Percentiles rank a stretch among this genome's conserved stretches.
Evolutionary conservation across 2,329 filamentous ascomycete genomes (phyloP).

Genomic region (Aureobasidium lini): DNA sequence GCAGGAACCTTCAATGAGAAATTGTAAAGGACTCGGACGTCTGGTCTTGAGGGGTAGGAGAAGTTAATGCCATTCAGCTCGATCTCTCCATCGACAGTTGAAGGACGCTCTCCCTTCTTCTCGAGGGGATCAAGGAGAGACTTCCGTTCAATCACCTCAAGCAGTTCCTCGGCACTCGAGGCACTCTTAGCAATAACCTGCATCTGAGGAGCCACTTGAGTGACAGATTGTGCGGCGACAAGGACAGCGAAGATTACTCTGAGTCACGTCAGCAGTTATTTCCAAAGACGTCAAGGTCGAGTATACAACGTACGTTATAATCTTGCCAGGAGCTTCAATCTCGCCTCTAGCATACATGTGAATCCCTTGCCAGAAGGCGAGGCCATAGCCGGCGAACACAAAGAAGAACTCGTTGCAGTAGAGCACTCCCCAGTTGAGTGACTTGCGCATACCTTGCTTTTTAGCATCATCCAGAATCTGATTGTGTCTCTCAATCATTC

Average conservation of each 20-base stretch:
- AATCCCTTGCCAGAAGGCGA: slow-evolving; percentile 5
- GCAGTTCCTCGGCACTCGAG: slow-evolving; percentile 84
- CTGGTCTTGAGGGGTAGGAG: slow-evolving; percentile 86
- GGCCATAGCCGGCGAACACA: background rate
- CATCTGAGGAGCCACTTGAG: slow-evolving; percentile 76
- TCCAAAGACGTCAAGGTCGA: background rate
- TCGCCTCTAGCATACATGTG: background rate
- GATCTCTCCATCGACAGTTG: slow-evolving; percentile 72
- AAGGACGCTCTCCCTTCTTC: slow-evolving; percentile 61
- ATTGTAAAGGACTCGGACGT: slow-evolving; percentile 82
- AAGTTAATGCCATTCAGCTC: slow-evolving; percentile 80
- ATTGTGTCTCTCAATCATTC: slow-evolving; percentile 1
- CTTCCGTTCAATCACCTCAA: slow-evolving; percentile 78
- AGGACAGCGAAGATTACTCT: slow-evolving; percentile 45
- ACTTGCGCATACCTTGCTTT: background rate
- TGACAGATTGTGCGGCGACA: slow-evolving; percentile 85
- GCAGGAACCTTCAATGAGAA: slow-evolving; percentile 86
- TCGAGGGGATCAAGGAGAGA: slow-evolving; percentile 76
- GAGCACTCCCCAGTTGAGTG: background rate
- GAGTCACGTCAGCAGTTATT: background rate
- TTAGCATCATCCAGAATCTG: background rate
- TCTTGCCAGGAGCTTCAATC: background rate
- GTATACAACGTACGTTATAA: background rate
- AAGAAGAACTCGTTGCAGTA: background rate
- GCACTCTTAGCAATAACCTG: slow-evolving; percentile 80